These are phyloP conservation scores for Geotrichum carabidarum DNA, from an alignment of 1,139 yeast genomes.

Conservation along the genomic window DNA sequence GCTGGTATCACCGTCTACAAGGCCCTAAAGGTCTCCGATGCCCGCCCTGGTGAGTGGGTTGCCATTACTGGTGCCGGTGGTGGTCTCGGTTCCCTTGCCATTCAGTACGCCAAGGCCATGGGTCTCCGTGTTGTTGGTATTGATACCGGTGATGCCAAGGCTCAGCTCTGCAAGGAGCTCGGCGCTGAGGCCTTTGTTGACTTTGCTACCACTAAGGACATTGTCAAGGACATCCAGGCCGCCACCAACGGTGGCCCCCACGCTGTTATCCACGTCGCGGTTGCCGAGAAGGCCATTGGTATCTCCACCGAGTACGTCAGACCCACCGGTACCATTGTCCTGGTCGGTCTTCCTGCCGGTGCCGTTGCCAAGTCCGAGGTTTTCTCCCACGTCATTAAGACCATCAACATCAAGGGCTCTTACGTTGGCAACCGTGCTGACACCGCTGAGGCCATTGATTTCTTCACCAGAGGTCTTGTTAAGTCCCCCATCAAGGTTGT, in stretches of 20 bases:
- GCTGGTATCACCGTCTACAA: conserved; percentile 84
- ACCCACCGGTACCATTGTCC: conserved; percentile 69
- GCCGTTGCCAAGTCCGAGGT: conserved; percentile 60
- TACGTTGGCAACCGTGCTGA: conserved; percentile 81
- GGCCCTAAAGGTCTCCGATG: conserved; percentile 66
- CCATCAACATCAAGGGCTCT: conserved; percentile 64
- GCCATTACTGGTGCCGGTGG: conserved; percentile 82
- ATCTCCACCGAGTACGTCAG: conserved; percentile 67
- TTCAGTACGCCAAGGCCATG: conserved; percentile 80
- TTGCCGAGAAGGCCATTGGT: conserved; percentile 65
- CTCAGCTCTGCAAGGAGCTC: conserved; percentile 47
- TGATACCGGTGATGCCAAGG: conserved; percentile 69
- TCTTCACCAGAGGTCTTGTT: conserved; percentile 64
- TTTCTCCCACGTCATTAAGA: conserved; percentile 60
- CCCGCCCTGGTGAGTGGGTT: conserved; percentile 71
- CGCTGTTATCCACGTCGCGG: conserved; percentile 76
- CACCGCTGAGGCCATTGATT: conserved; percentile 70
- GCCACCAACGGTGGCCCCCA: conserved; percentile 75
- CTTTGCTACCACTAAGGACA: conserved; percentile 46
- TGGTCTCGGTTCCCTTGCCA: conserved; percentile 76
- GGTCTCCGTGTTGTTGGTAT: conserved; percentile 72
- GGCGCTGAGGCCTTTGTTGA: conserved; percentile 74
- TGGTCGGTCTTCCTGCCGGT: conserved; percentile 75
- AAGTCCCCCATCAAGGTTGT: conserved; percentile 63
- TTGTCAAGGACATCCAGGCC: conserved; percentile 47